Evolutionary conservation across 116 monocot species (phyloP).

Genomic region (Cymodocea nodosa): DNA sequence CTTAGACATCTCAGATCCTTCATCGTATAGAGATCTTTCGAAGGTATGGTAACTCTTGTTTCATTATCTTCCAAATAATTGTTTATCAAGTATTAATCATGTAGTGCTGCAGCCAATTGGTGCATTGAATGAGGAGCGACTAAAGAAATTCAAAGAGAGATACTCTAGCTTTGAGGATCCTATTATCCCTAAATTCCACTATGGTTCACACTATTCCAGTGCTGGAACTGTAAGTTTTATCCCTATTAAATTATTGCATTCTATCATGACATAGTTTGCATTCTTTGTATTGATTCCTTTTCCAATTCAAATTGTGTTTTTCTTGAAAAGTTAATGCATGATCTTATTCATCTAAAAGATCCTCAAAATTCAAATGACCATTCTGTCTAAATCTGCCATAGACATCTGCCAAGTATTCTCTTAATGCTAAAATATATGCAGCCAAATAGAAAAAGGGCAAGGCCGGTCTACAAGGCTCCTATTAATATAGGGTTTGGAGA

Average conservation of each 20-base stretch:
- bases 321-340: too few relatives aligned
- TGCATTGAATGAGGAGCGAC: conserved; percentile 78
- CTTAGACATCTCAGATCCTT: conserved; percentile 67
- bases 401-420: too few relatives aligned
- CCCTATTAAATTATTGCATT: not conserved
- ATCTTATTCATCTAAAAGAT: too few relatives aligned
- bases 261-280: not conserved
- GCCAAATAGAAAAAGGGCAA: too few relatives aligned
- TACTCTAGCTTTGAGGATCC: conserved; percentile 89
- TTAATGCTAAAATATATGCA: too few relatives aligned
- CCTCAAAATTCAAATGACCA: too few relatives aligned
- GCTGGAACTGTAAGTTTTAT: conserved; percentile 63
- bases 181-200: conserved; percentile 93
- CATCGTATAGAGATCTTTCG: conserved; percentile 84
- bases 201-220: conserved; percentile 96
- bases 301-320: not conserved
- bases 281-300: not conserved
- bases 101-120: conserved; percentile 61
- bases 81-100: not conserved
- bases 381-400: too few relatives aligned
- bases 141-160: conserved; percentile 84
- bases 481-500: too few relatives aligned
- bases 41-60: conserved; percentile 36
- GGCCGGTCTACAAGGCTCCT: too few relatives aligned
- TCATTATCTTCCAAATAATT: conserved; percentile 3